Conservation (phyloP, 257 asterid genomes). For the Solanum chaucha region DNA sequence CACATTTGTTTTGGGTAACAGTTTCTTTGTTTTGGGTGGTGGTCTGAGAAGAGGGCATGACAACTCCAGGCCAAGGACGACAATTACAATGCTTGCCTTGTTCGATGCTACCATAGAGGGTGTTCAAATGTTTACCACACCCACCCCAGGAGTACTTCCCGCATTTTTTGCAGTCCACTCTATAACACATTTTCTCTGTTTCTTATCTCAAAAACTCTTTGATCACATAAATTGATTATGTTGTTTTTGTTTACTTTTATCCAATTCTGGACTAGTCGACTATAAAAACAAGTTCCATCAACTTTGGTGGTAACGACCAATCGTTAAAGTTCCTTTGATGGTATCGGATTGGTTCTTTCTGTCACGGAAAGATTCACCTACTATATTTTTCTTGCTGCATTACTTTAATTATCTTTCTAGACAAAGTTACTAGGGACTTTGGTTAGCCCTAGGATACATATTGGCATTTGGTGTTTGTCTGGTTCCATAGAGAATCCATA, state of each 20-base stretch:
- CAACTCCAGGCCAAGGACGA: slow-evolving; percentile 74
- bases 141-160: slow-evolving; percentile 63
- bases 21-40: slow-evolving; percentile 1
- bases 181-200: slow-evolving; percentile 33
- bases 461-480: background rate
- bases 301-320: slow-evolving; percentile 1
- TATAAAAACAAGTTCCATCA: background rate
- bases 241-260: background rate
- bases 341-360: background rate
- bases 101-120: slow-evolving; percentile 33
- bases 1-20: slow-evolving; percentile 7
- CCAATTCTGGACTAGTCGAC: background rate
- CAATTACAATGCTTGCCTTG: slow-evolving; percentile 67
- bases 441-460: background rate
- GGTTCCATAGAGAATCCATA: background rate
- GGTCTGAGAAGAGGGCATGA: slow-evolving; percentile 17
- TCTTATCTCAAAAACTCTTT: background rate
- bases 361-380: slow-evolving; percentile 9
- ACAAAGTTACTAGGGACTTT: background rate
- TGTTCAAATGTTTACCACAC: slow-evolving; percentile 50
- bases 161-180: slow-evolving; percentile 54
- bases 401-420: background rate
- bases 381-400: background rate
- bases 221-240: background rate
- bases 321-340: background rate